phyloP scores from a whole-genome alignment of 192 early-diverging fungal genomes.

The Rhizophlyctis rosea region DNA sequence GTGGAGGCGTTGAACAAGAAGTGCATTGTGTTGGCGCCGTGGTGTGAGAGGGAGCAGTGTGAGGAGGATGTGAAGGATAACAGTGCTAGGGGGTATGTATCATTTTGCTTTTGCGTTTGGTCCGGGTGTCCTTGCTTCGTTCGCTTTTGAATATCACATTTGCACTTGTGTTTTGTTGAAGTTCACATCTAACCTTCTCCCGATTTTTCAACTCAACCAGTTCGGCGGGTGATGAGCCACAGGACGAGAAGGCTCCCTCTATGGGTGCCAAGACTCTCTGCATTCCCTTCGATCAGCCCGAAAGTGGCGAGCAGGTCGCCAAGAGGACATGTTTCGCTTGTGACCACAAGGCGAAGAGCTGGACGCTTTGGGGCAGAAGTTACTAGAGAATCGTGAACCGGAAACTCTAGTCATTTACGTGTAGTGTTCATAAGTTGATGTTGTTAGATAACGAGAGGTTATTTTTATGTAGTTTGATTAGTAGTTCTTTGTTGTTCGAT shows the following conservation, averaged over 20 bases:
- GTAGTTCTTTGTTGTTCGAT: no score
- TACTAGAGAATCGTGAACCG: no score
- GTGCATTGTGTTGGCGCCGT: slow-evolving; percentile 85
- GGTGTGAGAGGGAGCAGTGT: slow-evolving; percentile 89
- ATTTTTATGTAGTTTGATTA: no score
- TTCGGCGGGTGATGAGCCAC: slow-evolving; percentile 58
- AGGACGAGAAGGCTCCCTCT: slow-evolving; percentile 95
- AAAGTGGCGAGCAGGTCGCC: slow-evolving; percentile 75
- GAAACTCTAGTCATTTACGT: no score
- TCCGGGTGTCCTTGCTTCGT: background rate
- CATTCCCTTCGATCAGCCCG: slow-evolving; percentile 92
- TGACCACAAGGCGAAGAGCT: slow-evolving; percentile 45
- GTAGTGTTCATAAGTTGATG: no score
- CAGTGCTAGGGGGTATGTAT: slow-evolving; percentile 73
- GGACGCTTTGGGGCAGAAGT: slow-evolving; percentile 55
- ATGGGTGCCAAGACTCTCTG: slow-evolving; percentile 99
- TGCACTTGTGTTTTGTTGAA: background rate
- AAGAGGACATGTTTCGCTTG: slow-evolving; percentile 85
- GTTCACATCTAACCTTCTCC: background rate
- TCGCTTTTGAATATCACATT: background rate
- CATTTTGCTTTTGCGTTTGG: slow-evolving; percentile 39
- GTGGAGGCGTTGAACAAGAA: slow-evolving; percentile 86
- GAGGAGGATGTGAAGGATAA: slow-evolving; percentile 97
- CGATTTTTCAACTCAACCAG: slow-evolving; percentile 6
- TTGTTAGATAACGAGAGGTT: no score